Evolutionary conservation across 2,329 filamentous ascomycete genomes (phyloP), one percentile per base, ranked within the genome.

Genomic region (Celoporthe dispersa): DNA sequence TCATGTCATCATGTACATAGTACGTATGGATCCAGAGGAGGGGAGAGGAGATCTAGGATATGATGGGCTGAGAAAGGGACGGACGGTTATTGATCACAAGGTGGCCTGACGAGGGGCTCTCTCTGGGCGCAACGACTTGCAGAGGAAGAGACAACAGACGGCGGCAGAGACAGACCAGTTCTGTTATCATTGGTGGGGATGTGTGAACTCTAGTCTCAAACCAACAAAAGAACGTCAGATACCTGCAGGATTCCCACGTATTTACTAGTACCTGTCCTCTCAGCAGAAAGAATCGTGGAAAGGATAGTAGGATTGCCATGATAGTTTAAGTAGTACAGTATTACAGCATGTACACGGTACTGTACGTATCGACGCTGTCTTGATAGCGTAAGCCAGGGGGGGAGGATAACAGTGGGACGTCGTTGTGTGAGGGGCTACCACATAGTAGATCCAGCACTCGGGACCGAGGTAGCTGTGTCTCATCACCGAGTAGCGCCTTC

Each of bases 391-490:
- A n/a, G n/a, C 37, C 37, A 39, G 12, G n/a, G 3, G 1, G 14
- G 22, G 48, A 4, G n/a, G 48, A 53, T 3, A 28, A 22, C 12
- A 59, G 16, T 33, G 25, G 55, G 55, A 59, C 12, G 55, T 59
- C 28, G 5, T 33, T 4, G 7, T 59, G 14, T n/a, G 28, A 59
- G 55, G 16, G n/a, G 55, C 28, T 28, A n/a, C n/a, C n/a, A n/a
- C n/a, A n/a, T n/a, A n/a, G n/a, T n/a, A 35, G 28, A 59, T 22
- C 9, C 41, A 19, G 44, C 44, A 16, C 44, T 63, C 66, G 66
- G 66, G 66, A 68, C 66, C 66, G 66, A 68, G 31, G 41, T 1
- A 16, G 57, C 55, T n/a, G 5, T 41, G 33, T 59, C 16, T 41
- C 44, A 51, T 63, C 22, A 22, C 66, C 66, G 66, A 55, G 14